Evolutionary conservation across 345 rosid genomes (phyloP), one percentile per base, ranked within the genome.

Genomic region (Punica granatum): DNA sequence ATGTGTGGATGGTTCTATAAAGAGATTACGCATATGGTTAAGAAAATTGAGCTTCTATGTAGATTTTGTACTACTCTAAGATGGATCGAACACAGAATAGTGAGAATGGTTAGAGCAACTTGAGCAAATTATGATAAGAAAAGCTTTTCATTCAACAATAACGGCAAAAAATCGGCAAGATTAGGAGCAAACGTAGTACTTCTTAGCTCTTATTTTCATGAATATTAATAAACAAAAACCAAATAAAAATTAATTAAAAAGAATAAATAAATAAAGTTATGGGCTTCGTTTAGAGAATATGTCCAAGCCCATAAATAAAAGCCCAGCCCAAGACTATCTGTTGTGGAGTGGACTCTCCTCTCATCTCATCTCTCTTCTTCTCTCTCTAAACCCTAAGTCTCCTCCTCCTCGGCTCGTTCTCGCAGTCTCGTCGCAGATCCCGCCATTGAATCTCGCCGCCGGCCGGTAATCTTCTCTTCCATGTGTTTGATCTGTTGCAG

Each of bases 311-410:
- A 56, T 56, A 26, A 56, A 7, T 12, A 10, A 28, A 54, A 28
- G 60, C 33, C 56, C n/a, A n/a, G n/a, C n/a, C n/a, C 60, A 28
- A 28, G 13, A 54, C 14, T 4, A 25, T 23, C 59, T 10, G 59
- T 37, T 37, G 11, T 4, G 5, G 21, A 4, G 59, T 12, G 32
- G 33, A 25, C 16, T 28, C 14, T 7, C 33, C 33, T 28, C 12
- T n/a, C n/a, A n/a, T 37, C 41, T 11, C 41, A 32, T 4, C 19
- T 9, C 41, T 23, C 3, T 6, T 7, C 36, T 33, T 21, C 59
- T 25, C 18, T 16, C 68, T 6, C 64, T 68, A 77, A 82, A 84
- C 86, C 88, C 84, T 84, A 74, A 32, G n/a, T 67, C 35, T 71
- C 66, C 7, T 19, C 33, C 67, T 7, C 4, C 61, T 6, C 51